Conservation (phyloP, 2,329 filamentous ascomycete species). For the Aspergillus felis region DNA sequence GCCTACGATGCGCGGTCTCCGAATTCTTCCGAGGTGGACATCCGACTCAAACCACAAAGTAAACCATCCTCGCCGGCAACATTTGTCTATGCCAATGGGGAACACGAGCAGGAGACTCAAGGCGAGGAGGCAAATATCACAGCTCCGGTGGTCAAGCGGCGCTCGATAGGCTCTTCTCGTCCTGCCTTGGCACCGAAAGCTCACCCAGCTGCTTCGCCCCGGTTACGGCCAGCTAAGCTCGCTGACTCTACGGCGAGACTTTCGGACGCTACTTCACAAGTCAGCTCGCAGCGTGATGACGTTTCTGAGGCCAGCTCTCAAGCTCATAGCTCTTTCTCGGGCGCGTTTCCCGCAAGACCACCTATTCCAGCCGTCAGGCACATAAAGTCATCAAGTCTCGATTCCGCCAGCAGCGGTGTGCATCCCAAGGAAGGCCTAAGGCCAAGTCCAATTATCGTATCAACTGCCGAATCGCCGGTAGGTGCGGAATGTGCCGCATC, state of each 20-base stretch:
- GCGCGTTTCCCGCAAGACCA: constrained; percentile 12
- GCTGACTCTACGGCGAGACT: constrained; percentile 21
- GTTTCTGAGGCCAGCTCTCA: constrained; percentile 15
- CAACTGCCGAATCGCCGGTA: constrained; percentile 19
- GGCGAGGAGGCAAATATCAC: constrained; percentile 18
- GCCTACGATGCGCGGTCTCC: constrained; percentile 68
- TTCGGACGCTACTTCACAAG: constrained; percentile 19
- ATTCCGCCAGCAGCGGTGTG: constrained; percentile 19
- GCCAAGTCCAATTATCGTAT: constrained; percentile 30
- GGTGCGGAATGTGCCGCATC: constrained; percentile 18
- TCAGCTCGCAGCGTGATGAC: constrained; percentile 21
- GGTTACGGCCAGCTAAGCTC: constrained; percentile 28
- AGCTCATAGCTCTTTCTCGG: constrained; percentile 18
- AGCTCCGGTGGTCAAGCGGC: constrained; percentile 19
- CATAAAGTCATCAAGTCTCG: constrained; percentile 33
- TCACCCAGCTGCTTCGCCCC: constrained; percentile 23
- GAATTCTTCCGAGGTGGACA: constrained; percentile 36
- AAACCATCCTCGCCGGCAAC: constrained; percentile 26
- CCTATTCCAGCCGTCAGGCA: constrained; percentile 19
- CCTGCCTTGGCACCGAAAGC: constrained; percentile 18
- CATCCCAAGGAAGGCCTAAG: constrained; percentile 21
- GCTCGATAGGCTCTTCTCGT: constrained; percentile 30
- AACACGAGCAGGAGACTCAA: constrained; percentile 25
- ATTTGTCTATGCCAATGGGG: constrained; percentile 38
- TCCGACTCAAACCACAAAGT: constrained; percentile 21